Percentiles rank a stretch among this genome's conserved stretches.
Conservation (phyloP, 495 filamentous ascomycete species). For the Cudoniella acicularis region DNA sequence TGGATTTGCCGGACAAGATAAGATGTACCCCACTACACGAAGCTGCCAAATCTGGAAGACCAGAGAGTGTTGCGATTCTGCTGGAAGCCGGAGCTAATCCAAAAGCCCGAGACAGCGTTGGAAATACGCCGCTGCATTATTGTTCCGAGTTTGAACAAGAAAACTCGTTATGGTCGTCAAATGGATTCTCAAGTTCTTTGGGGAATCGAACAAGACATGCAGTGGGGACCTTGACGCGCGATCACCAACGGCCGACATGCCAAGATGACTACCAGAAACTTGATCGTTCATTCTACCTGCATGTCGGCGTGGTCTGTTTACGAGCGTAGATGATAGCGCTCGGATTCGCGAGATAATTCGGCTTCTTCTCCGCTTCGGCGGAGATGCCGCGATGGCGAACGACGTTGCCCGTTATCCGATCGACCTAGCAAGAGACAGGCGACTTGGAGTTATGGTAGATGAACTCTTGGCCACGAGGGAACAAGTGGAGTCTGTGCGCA, state of each 20-base stretch:
- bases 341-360: conserved; percentile 24
- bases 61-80: conserved; percentile 32
- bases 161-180: background rate
- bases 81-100: conserved; percentile 32
- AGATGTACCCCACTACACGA: conserved; percentile 31
- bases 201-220: background rate
- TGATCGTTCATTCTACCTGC: too few relatives aligned
- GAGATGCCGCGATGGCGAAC: background rate
- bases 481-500: background rate
- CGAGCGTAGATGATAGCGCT: too few relatives aligned
- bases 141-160: conserved; percentile 12
- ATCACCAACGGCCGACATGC: background rate
- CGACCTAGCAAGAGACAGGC: background rate
- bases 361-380: conserved; percentile 16
- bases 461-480: background rate
- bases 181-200: too few relatives aligned
- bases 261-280: conserved; percentile 1
- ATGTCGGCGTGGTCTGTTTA: too few relatives aligned
- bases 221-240: background rate
- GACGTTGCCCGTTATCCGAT: background rate
- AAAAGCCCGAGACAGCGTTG: background rate
- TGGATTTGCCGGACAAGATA: conserved; percentile 21
- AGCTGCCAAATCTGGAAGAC: conserved; percentile 35
- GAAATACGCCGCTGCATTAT: conserved; percentile 9
- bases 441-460: background rate